Percentiles rank a stretch among this genome's conserved stretches.
Conservation (phyloP, 1,284 basidiomycete species). For the Fomitopsis palustris region DNA sequence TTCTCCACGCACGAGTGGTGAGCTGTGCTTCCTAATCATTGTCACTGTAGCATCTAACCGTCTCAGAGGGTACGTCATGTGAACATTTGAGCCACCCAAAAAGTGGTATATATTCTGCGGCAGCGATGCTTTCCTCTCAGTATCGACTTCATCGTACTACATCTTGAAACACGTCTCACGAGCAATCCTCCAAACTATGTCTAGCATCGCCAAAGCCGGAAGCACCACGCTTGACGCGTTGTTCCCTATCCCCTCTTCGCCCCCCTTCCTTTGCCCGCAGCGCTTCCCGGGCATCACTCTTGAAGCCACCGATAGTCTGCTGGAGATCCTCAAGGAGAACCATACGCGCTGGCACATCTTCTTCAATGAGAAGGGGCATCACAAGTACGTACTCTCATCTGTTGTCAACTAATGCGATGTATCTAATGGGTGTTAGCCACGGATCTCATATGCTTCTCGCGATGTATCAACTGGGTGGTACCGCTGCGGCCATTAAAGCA, state of each 20-base stretch:
- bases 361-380: conserved; percentile 57
- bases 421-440: conserved; percentile 34
- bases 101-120: no score
- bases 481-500: conserved; percentile 35
- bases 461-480: conserved; percentile 47
- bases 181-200: no score
- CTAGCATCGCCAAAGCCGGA: no score
- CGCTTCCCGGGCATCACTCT: conserved; percentile 47
- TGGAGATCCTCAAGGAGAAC: conserved; percentile 50
- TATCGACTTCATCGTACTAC: no score
- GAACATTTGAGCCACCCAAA: no score
- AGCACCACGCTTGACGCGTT: conserved; percentile 8
- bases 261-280: conserved; percentile 13
- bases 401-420: neutral
- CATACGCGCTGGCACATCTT: conserved; percentile 57
- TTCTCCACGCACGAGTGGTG: no score
- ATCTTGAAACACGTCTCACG: no score
- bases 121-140: no score
- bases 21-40: no score
- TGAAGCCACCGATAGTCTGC: conserved; percentile 42
- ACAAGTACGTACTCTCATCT: conserved; percentile 38
- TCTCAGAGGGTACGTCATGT: no score
- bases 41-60: no score
- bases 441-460: conserved; percentile 49
- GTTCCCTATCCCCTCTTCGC: conserved; percentile 17